A percentile compares a stretch with the other conserved stretches of the same genome.
These are phyloP conservation scores for Amanita molliuscula DNA, from an alignment of 768 basidiomycete species.

Conservation along the genomic window DNA sequence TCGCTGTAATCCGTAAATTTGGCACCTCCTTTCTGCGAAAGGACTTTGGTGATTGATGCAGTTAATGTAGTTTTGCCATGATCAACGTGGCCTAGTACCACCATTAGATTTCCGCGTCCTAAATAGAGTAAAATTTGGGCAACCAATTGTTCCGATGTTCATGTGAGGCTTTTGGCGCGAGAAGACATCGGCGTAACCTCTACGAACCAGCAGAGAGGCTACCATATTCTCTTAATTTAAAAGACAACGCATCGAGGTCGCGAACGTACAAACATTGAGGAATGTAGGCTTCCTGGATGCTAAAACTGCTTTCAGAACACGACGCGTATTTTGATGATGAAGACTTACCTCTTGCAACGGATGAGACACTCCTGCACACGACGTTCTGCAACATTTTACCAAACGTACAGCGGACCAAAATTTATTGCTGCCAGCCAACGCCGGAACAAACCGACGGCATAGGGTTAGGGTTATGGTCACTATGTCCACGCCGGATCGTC, in stretches of 20 bases:
- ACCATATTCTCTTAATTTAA: neutral
- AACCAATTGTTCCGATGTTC: slow-evolving; percentile 93
- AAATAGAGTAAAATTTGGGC: slow-evolving; percentile 9
- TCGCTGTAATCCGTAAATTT: slow-evolving; percentile 93
- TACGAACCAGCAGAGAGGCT: slow-evolving; percentile 20
- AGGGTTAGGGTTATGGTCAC: slow-evolving; percentile 7
- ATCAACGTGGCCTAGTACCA: slow-evolving; percentile 73
- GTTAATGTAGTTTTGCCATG: slow-evolving; percentile 98
- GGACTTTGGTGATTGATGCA: slow-evolving; percentile 90
- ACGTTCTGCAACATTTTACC: slow-evolving; percentile 40
- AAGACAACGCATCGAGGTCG: slow-evolving; percentile 13
- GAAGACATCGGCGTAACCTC: slow-evolving; percentile 74
- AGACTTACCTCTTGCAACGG: neutral
- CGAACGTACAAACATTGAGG: slow-evolving; percentile 8
- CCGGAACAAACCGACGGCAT: slow-evolving; percentile 15
- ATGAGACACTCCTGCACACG: slow-evolving; percentile 31
- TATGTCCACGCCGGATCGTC: slow-evolving; percentile 34
- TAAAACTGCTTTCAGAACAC: slow-evolving; percentile 12
- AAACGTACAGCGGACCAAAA: slow-evolving; percentile 7
- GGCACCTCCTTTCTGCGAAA: slow-evolving; percentile 65
- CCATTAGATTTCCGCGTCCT: slow-evolving; percentile 4
- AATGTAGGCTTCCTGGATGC: slow-evolving; percentile 14
- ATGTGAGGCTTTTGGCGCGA: slow-evolving; percentile 79
- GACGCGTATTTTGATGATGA: neutral
- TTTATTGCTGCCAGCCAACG: slow-evolving; percentile 12